These are phyloP conservation scores for Teunomyces lycoperdinae DNA, from an alignment of 805 yeast species.

Conservation along the genomic window DNA sequence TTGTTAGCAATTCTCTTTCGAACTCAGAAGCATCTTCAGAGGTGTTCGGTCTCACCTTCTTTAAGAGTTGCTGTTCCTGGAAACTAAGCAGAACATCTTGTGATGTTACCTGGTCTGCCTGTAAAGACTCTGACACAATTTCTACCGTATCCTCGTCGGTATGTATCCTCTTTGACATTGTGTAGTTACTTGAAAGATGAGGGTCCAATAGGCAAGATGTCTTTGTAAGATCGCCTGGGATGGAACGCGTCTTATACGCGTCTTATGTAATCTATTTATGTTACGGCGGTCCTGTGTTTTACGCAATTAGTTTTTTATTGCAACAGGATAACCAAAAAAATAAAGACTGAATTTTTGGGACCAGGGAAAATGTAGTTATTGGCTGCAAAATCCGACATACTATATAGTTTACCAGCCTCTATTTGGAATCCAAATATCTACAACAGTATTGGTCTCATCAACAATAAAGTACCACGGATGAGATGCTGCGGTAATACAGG, in stretches of 20 bases:
- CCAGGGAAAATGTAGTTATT: neutral
- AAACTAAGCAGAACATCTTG: constrained; percentile 12
- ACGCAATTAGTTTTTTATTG: no score
- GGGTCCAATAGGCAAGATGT: constrained; percentile 1
- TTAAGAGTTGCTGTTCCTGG: constrained; percentile 32
- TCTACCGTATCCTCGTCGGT: constrained; percentile 25
- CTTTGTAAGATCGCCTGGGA: constrained; percentile 1
- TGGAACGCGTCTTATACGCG: constrained; percentile 1
- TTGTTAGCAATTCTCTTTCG: constrained; percentile 36
- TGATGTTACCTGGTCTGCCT: constrained; percentile 1
- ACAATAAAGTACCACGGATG: constrained; percentile 56
- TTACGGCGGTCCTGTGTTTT: no score
- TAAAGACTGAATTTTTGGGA: neutral
- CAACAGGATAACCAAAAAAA: no score
- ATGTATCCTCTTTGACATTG: neutral
- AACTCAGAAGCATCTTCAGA: constrained; percentile 39
- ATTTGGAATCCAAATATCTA: constrained; percentile 65
- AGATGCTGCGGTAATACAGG: constrained; percentile 67
- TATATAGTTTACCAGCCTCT: constrained; percentile 41
- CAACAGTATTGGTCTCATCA: constrained; percentile 46
- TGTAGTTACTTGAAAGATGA: neutral
- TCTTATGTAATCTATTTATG: neutral
- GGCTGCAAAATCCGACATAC: neutral
- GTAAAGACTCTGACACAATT: constrained; percentile 31
- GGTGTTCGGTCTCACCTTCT: constrained; percentile 33